These are phyloP conservation scores for Teratosphaeria viscida DNA, from an alignment of 2,329 filamentous ascomycete species.

Conservation along the genomic window DNA sequence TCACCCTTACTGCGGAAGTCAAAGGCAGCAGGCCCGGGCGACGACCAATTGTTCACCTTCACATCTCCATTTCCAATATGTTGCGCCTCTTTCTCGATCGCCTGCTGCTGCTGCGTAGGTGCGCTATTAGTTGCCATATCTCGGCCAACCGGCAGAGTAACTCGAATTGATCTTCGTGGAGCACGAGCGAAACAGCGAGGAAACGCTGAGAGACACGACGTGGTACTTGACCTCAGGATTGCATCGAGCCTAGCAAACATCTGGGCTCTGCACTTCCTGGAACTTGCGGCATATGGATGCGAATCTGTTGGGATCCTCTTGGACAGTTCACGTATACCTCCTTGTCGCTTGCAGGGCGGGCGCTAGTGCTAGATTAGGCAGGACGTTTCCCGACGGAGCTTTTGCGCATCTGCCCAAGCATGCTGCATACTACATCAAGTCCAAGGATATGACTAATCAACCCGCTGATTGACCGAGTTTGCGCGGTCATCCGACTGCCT, in stretches of 20 bases:
- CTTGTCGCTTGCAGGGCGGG: background rate
- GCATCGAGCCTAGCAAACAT: background rate
- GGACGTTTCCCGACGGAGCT: background rate
- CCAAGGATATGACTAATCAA: background rate
- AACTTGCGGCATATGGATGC: background rate
- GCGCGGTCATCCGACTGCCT: background rate
- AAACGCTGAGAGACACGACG: background rate
- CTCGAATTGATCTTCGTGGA: background rate
- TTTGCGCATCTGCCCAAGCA: background rate
- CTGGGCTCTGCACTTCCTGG: background rate
- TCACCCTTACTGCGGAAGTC: conserved; percentile 40
- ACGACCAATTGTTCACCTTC: conserved; percentile 26
- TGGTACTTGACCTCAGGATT: background rate
- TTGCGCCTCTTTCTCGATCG: conserved; percentile 15
- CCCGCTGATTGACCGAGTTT: background rate
- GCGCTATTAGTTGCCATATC: conserved; percentile 3
- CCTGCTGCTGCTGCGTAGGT: conserved; percentile 10
- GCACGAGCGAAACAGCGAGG: background rate
- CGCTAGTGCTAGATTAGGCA: background rate
- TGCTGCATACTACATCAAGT: too few relatives aligned
- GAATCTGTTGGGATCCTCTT: background rate
- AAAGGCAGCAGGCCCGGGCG: conserved; percentile 44
- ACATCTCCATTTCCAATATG: conserved; percentile 15
- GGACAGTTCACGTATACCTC: background rate
- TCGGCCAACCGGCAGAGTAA: background rate